A percentile compares a stretch with the other conserved stretches of the same genome.
phyloP scores from a whole-genome alignment of 2,329 filamentous ascomycete genomes.

The Raffaelea deltoideospora region DNA sequence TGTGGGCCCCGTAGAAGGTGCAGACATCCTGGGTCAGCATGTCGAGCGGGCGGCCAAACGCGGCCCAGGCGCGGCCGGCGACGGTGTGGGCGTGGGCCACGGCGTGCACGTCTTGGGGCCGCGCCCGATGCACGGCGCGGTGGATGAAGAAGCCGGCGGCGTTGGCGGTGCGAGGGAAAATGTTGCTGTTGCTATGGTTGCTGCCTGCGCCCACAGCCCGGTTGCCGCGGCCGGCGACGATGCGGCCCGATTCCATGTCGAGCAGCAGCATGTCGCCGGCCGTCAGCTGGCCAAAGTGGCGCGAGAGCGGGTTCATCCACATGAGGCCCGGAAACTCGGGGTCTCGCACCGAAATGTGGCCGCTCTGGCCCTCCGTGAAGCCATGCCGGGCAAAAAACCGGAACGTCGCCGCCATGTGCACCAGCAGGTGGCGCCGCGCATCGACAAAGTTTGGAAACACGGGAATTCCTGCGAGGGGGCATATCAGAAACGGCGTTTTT shows the following conservation, averaged over 20 bases:
- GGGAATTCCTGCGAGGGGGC: slow-evolving; percentile 21
- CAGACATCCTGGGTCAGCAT: slow-evolving; percentile 58
- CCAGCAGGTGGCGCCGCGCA: slow-evolving; percentile 46
- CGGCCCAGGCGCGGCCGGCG: slow-evolving; percentile 51
- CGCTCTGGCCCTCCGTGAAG: slow-evolving; percentile 48
- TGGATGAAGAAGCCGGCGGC: slow-evolving; percentile 58
- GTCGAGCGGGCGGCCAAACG: slow-evolving; percentile 48
- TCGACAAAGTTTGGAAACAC: slow-evolving; percentile 22
- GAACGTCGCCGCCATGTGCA: slow-evolving; percentile 55
- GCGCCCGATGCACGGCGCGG: slow-evolving; percentile 49
- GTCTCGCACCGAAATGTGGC: slow-evolving; percentile 52
- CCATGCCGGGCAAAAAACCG: slow-evolving; percentile 48
- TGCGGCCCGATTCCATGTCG: slow-evolving; percentile 38
- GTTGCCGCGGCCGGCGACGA: slow-evolving; percentile 45
- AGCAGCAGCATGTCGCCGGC: slow-evolving; percentile 55
- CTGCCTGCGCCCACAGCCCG: slow-evolving; percentile 13
- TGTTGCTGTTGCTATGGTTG: too few species aligned
- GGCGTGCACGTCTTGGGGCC: slow-evolving; percentile 44
- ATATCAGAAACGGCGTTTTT: too few species aligned
- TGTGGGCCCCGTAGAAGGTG: slow-evolving; percentile 46
- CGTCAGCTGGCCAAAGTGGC: slow-evolving; percentile 51
- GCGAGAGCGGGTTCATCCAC: slow-evolving; percentile 56
- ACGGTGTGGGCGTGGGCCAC: slow-evolving; percentile 56
- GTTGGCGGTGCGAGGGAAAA: slow-evolving; percentile 43
- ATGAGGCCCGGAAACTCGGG: slow-evolving; percentile 38